Base-by-base conservation (phyloP, 306 rosid species). In the Trifolium fragiferum region DNA sequence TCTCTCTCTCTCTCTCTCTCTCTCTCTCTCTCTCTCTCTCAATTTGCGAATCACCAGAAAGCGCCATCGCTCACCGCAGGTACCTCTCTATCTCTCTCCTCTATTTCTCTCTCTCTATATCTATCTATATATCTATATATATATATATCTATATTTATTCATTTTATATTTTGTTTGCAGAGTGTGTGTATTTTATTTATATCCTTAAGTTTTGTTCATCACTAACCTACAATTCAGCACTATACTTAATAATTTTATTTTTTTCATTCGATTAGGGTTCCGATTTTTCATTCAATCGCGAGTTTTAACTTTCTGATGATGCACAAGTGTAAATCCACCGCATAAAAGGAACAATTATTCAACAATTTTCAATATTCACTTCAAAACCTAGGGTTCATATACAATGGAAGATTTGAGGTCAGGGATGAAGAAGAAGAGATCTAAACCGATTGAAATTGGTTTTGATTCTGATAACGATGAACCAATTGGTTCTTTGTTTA, bases 401-500 rank as follows among this genome's bases (percentile, higher is more conserved):
- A 10, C 6, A 6, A 37, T 7, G 40, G 93, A 82, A 9, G 88
- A 86, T 49, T 77, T 80, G 75, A 83, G 83, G 89, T 70, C 81
- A 70, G 92, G 87, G 62, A 51, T 43, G 9, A 35, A 8, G 14
- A 86, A 43, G 37, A 82, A 79, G 84, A 82, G 98, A 82, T 84
- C 86, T 32, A 89, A 92, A 80, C 83, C 66, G 14, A 63, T 81
- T 38, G 84, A 84, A 76, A 81, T 76, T 53, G 86, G 86, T 50
- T 62, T 87, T 59, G 91, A 86, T 76, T 89, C 93, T 0, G 93
- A 85, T 19, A 96, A 92, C 20, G 85, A 90, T 41, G 96, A 87
- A 82, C 93, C 98, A 9, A 90, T 95, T 84, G 97, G 99, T 46
- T 80, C 92, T 16, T 57, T 95, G 35, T 83, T 95, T 79, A 95